Base-by-base conservation (phyloP, 2,329 filamentous ascomycete genomes). In the Arthrobotrys megalospora region DNA sequence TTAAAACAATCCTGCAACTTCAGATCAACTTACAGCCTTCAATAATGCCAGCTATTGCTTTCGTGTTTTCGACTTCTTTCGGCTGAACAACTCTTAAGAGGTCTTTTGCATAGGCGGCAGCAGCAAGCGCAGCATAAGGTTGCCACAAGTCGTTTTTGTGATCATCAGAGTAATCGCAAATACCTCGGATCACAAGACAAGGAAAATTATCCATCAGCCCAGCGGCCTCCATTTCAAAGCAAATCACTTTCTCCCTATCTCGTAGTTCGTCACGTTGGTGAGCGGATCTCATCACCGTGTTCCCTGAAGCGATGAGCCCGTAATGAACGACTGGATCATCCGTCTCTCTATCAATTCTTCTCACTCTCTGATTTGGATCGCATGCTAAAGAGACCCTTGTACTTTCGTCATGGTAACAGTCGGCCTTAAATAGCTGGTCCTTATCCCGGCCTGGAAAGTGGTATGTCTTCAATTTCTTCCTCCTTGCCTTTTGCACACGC, bases 201-300 rank as follows among this genome's bases (percentile, higher is more conserved):
- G 67, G 67, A 48, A 63, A 63, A 19, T 63, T 41, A 21, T 64
- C 21, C 67, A 71, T 64, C 45, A 71, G 32, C 10, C 66, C 66
- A 1, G 66, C 66, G 12, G 66, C 66, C 12, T 69, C 66, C 66
- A 69, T 69, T 53, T 71, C 67, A 32, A 71, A 63, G 36, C 67
- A 71, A 14, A 32, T 8, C 6, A 63, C 45, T 3, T 16, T 7
- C 12, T 45, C 16, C 1, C 24, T 24, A 14, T 60, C 55, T 12
- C 67, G 43, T 45, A 50, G 12, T 19, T 58, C 12, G 36, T 71
- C 55, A 34, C 67, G 67, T 7, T 8, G n/a, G 21, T 32, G 3
- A 21, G 43, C 43, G 3, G 53, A 63, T 19, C 21, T 63, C 43
- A 71, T 64, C 3, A 71, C 53, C 16, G 45, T 21, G 16, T 71